Conservation (phyloP, 352 stramenopile species). For the Globisporangium takayamanum region DNA sequence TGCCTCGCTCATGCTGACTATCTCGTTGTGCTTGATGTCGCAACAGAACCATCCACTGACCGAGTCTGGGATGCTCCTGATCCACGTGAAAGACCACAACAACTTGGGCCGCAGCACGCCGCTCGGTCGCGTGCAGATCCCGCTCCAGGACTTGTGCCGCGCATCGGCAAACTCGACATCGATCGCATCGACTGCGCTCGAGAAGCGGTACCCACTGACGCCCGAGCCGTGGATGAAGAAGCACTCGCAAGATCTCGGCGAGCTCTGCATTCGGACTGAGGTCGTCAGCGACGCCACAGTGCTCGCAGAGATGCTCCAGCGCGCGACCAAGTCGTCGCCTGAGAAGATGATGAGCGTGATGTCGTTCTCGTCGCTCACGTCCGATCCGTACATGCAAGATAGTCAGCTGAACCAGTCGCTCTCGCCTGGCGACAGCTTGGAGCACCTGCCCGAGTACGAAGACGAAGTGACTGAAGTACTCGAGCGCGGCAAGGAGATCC, state of each 20-base stretch:
- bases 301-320: slow-evolving; percentile 49
- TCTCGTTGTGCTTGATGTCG: neutral
- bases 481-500: slow-evolving; percentile 28
- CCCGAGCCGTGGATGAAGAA: slow-evolving; percentile 76
- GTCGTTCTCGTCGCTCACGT: slow-evolving; percentile 43
- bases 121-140: slow-evolving; percentile 59
- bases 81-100: slow-evolving; percentile 78
- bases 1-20: neutral
- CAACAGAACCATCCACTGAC: slow-evolving; percentile 38
- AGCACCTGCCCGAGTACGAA: slow-evolving; percentile 22
- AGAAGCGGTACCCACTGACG: slow-evolving; percentile 51
- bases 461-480: slow-evolving; percentile 45
- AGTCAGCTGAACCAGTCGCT: slow-evolving; percentile 10
- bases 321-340: slow-evolving; percentile 21
- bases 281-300: slow-evolving; percentile 48
- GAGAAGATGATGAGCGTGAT: slow-evolving; percentile 50
- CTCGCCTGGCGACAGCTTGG: neutral
- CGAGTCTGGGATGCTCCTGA: slow-evolving; percentile 38
- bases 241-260: slow-evolving; percentile 38
- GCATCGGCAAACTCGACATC: slow-evolving; percentile 46
- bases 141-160: slow-evolving; percentile 50
- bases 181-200: slow-evolving; percentile 35
- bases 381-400: slow-evolving; percentile 31
- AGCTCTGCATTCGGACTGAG: slow-evolving; percentile 64
- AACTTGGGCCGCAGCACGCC: slow-evolving; percentile 54